Evolutionary conservation across 2,329 filamentous ascomycete genomes (phyloP), one percentile per base, ranked within the genome.

Genomic region (Trichoderma atrobrunneum): DNA sequence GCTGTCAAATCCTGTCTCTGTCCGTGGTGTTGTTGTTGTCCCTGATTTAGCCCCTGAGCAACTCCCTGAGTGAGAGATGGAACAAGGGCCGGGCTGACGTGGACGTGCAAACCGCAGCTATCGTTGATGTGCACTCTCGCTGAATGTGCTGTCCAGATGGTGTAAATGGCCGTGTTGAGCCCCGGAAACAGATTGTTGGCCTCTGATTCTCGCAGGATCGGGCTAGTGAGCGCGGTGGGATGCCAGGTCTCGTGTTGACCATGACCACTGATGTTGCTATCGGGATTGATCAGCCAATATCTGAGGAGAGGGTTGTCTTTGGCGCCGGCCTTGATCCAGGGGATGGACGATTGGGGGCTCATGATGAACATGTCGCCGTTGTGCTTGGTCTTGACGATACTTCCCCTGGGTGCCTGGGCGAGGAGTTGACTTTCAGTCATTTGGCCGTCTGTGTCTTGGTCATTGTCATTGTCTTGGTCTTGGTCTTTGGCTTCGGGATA

Each of bases 1-100:
- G 94, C 82, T 12, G 89, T 74, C 24, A 72, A 24, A 7, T 68
- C 72, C 7, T 34, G 34, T 70, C 30, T 24, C 3, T 54, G 48
- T 54, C 48, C 48, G 1, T 51, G n/a, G 48, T 24, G 5, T 54
- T 0, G n/a, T n/a, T n/a, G n/a, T 54, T 54, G 48, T 54, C 57
- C 30, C 30, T 60, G 57, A 24, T 4, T 21, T 7, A 60, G 57
- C 28, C 57, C 57, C 57, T 34, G 57, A 34, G 57, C 11, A 3
- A 60, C n/a, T 51, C n/a, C 43, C 43, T 51, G 28, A 21, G 57
- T 14, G 1, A 34, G 57, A 24, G 57, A 34, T 21, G 57, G 57
- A 26, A 18, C n/a, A n/a, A 30, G 1, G 8, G 48, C 64, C 4
- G 72, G 72, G 18, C 72, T 71, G 10, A 75, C 56, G 57, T 75